Percentiles rank a stretch among this genome's conserved stretches.
Conservation (phyloP, 2,329 filamentous ascomycete species). For the Colletotrichum tamarilloi region DNA sequence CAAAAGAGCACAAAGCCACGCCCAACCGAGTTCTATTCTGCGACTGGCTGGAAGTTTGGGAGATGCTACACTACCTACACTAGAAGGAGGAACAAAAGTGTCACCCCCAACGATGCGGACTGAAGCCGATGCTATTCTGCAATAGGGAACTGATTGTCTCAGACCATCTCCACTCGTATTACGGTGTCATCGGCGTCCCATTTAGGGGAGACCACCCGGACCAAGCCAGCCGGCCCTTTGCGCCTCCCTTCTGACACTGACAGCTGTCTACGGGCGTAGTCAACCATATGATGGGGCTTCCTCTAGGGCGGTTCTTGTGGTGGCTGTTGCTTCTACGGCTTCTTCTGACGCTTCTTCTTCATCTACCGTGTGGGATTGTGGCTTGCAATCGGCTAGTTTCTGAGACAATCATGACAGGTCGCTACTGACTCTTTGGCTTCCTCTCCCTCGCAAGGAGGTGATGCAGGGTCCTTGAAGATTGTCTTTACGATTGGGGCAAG, state of each 20-base stretch:
- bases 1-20: conserved; percentile 3
- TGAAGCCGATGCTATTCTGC: conserved; percentile 3
- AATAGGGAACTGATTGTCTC: conserved; percentile 29
- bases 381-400: neutral
- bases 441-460: neutral
- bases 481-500: neutral
- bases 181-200: neutral
- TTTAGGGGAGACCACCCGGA: conserved; percentile 4
- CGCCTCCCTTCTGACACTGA: neutral
- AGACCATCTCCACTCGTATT: conserved; percentile 6
- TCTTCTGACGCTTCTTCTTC: neutral
- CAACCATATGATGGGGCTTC: conserved; percentile 3
- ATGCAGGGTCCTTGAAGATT: neutral
- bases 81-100: neutral
- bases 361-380: neutral
- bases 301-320: neutral
- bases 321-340: neutral
- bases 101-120: neutral
- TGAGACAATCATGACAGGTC: neutral
- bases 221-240: neutral
- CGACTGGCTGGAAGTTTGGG: neutral
- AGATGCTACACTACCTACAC: neutral
- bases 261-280: neutral
- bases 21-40: neutral
- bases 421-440: neutral